Conservation (phyloP, 768 basidiomycete species). For the Termitomyces sp. region DNA sequence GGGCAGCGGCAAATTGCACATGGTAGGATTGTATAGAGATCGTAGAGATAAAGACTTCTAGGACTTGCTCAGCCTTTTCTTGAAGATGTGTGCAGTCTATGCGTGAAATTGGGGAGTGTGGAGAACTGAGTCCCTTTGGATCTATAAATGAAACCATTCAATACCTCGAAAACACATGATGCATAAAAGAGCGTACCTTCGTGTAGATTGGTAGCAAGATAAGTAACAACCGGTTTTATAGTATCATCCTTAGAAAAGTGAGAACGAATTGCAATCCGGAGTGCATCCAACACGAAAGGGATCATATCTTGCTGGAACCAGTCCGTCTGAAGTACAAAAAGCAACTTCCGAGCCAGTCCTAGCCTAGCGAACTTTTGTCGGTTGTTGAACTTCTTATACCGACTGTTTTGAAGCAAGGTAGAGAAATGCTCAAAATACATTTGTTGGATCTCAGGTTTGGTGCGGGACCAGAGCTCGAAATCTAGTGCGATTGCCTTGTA, state of each 20-base stretch:
- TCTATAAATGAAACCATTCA: constrained; percentile 12
- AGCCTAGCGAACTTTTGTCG: constrained; percentile 71
- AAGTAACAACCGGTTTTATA: constrained; percentile 85
- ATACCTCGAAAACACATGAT: neutral
- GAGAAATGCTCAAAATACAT: constrained; percentile 80
- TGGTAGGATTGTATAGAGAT: constrained; percentile 55
- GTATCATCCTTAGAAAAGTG: constrained; percentile 69
- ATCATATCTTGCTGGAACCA: constrained; percentile 63
- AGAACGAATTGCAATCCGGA: constrained; percentile 57
- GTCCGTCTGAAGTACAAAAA: constrained; percentile 80
- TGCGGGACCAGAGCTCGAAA: constrained; percentile 84
- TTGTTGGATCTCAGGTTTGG: constrained; percentile 67
- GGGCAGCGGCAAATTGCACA: constrained; percentile 63
- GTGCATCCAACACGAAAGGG: constrained; percentile 50
- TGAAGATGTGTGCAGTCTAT: constrained; percentile 46
- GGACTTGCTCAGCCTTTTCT: constrained; percentile 65
- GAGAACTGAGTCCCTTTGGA: constrained; percentile 34
- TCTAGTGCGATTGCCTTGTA: constrained; percentile 85
- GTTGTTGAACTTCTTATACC: constrained; percentile 74
- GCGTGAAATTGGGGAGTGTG: constrained; percentile 52
- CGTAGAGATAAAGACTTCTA: constrained; percentile 60
- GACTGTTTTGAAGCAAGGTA: constrained; percentile 67
- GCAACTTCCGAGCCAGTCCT: constrained; percentile 64
- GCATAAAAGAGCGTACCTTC: constrained; percentile 38
- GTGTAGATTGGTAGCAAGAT: constrained; percentile 77